phyloP scores from a whole-genome alignment of 2,329 filamentous ascomycete genomes.

The Anthostomella pinea region DNA sequence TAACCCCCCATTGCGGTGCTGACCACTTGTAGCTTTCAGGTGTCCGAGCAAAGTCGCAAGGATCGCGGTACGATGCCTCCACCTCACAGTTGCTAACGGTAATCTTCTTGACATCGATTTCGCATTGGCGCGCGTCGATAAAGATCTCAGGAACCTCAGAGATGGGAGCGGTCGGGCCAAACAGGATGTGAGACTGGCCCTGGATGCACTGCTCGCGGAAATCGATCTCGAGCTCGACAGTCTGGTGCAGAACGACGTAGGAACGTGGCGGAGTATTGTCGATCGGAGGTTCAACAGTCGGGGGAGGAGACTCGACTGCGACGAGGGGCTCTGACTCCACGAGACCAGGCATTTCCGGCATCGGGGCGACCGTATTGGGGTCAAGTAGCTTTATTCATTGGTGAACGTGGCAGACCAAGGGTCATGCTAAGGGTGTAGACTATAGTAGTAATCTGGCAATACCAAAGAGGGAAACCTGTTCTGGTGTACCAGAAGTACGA shows the following conservation, averaged over 20 bases:
- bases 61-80: slow-evolving; percentile 55
- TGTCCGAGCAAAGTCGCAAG: slow-evolving; percentile 63
- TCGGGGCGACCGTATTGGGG: slow-evolving; percentile 19
- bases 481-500: too few species aligned
- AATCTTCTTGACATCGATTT: slow-evolving; percentile 53
- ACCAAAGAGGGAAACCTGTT: too few species aligned
- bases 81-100: slow-evolving; percentile 47
- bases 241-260: slow-evolving; percentile 71
- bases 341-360: slow-evolving; percentile 29
- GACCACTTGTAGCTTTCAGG: slow-evolving; percentile 60
- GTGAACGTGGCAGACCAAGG: slow-evolving; percentile 1
- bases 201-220: slow-evolving; percentile 72
- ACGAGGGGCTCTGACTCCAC: slow-evolving; percentile 27
- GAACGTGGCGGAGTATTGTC: slow-evolving; percentile 33
- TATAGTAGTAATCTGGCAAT: too few species aligned
- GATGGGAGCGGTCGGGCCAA: slow-evolving; percentile 62
- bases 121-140: slow-evolving; percentile 61
- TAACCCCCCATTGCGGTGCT: slow-evolving; percentile 73
- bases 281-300: slow-evolving; percentile 30
- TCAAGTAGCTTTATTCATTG: slow-evolving; percentile 21
- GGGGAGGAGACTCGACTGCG: slow-evolving; percentile 23
- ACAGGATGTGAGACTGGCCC: slow-evolving; percentile 80
- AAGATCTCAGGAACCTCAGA: slow-evolving; percentile 56
- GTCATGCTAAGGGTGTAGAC: too few species aligned
- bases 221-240: slow-evolving; percentile 85